Percentiles rank a stretch among this genome's conserved stretches.
phyloP scores from a whole-genome alignment of 352 stramenopile species.

The Phytophthora palmivora region DNA sequence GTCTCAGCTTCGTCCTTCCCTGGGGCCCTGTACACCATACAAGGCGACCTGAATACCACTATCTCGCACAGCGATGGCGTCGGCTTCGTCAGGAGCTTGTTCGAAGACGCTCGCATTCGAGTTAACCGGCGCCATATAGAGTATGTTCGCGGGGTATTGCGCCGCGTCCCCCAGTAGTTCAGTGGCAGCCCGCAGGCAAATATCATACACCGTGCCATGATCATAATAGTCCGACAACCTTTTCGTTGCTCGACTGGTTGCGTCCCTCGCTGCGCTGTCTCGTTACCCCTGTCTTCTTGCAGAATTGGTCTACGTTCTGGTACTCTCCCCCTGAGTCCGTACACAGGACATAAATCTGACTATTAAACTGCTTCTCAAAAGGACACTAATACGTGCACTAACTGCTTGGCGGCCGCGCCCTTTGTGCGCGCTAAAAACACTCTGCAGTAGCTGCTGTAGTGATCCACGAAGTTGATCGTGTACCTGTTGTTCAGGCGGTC shows the following conservation, averaged over 20 bases:
- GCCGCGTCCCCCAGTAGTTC: not conserved
- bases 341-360: not conserved
- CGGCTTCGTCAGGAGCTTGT: no score
- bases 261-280: not conserved
- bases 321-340: slow-evolving; percentile 2
- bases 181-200: not conserved
- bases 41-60: no score
- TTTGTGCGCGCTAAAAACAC: no score
- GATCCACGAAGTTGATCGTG: slow-evolving; percentile 1
- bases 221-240: not conserved
- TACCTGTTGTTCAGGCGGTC: slow-evolving; percentile 1
- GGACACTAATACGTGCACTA: not conserved
- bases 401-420: not conserved
- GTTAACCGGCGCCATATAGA: not conserved
- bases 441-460: slow-evolving; percentile 1
- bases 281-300: not conserved
- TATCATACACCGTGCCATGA: not conserved
- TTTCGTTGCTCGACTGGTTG: slow-evolving; percentile 3
- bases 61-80: no score
- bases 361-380: slow-evolving; percentile 1
- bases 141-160: not conserved
- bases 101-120: no score
- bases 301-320: not conserved
- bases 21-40: no score
- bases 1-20: no score